These are phyloP conservation scores for Ulmus americana DNA, from an alignment of 331 rosid genomes.

Conservation along the genomic window DNA sequence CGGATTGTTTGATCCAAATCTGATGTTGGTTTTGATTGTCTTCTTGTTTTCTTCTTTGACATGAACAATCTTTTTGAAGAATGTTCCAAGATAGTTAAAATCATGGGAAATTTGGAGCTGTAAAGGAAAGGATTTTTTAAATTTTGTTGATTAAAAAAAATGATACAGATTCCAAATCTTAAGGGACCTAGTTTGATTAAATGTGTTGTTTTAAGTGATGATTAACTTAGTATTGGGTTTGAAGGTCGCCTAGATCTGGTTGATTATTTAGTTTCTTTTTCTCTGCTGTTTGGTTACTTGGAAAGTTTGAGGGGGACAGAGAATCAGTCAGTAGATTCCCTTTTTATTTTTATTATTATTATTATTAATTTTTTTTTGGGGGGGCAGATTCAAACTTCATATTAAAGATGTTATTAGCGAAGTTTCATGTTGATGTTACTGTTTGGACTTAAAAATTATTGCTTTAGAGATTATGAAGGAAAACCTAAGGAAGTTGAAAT, in stretches of 20 bases:
- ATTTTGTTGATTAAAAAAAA: too few species aligned
- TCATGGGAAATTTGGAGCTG: too few species aligned
- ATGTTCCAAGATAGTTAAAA: too few species aligned
- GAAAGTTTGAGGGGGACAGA: neutral
- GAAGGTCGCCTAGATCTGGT: conserved; percentile 2
- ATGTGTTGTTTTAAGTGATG: neutral
- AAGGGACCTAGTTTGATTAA: too few species aligned
- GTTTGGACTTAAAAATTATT: too few species aligned
- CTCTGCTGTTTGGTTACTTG: neutral
- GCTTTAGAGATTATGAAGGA: neutral
- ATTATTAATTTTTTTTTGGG: too few species aligned
- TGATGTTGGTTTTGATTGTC: neutral
- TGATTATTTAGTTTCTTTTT: neutral
- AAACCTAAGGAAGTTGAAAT: neutral
- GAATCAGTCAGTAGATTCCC: too few species aligned
- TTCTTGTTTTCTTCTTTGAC: neutral
- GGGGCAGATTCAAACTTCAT: too few species aligned
- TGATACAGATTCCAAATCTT: too few species aligned
- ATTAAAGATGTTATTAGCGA: neutral
- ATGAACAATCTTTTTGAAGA: neutral
- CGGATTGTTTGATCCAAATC: conserved; percentile 10
- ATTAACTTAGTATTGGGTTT: neutral
- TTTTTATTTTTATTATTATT: too few species aligned
- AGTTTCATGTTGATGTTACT: neutral
- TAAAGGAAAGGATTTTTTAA: too few species aligned